These are phyloP conservation scores for Lunasporangiospora selenospora DNA, from an alignment of 192 early-diverging fungal species.

Conservation along the genomic window DNA sequence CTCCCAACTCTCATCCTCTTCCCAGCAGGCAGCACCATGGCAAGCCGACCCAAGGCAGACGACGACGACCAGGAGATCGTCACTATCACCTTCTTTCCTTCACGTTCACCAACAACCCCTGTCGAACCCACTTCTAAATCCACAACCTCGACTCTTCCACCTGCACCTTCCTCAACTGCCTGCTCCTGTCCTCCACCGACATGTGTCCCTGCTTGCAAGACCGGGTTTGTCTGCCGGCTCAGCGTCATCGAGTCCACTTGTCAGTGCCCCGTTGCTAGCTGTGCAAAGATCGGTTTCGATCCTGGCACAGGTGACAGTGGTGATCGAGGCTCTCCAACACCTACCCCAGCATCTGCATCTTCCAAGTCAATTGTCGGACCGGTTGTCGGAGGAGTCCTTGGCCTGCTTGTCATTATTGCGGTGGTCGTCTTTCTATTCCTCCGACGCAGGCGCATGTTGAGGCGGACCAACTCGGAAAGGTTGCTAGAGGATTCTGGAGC, in stretches of 20 bases:
- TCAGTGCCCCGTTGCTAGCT: conserved; percentile 26
- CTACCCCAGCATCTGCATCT: background rate
- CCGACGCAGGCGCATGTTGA: conserved; percentile 9
- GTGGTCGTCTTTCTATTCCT: conserved; percentile 25
- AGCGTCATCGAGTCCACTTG: conserved; percentile 8
- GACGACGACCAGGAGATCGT: no score
- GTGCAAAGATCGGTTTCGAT: conserved; percentile 12
- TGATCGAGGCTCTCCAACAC: no score
- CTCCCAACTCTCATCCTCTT: no score
- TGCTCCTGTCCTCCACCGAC: background rate
- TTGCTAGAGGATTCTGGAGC: no score
- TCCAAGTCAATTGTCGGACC: conserved; percentile 14
- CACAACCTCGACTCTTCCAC: no score
- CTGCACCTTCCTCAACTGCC: no score
- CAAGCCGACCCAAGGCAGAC: no score
- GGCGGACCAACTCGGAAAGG: no score
- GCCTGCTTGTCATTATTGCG: conserved; percentile 1
- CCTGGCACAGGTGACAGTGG: conserved; percentile 13
- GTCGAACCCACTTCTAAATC: no score
- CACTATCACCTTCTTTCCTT: no score
- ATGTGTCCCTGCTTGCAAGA: conserved; percentile 10
- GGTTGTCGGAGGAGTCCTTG: conserved; percentile 22
- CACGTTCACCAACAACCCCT: no score
- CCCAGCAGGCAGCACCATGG: no score
- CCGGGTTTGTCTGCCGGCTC: conserved; percentile 7